Base-by-base conservation (phyloP, 2,329 filamentous ascomycete genomes). In the Claviceps africana region DNA sequence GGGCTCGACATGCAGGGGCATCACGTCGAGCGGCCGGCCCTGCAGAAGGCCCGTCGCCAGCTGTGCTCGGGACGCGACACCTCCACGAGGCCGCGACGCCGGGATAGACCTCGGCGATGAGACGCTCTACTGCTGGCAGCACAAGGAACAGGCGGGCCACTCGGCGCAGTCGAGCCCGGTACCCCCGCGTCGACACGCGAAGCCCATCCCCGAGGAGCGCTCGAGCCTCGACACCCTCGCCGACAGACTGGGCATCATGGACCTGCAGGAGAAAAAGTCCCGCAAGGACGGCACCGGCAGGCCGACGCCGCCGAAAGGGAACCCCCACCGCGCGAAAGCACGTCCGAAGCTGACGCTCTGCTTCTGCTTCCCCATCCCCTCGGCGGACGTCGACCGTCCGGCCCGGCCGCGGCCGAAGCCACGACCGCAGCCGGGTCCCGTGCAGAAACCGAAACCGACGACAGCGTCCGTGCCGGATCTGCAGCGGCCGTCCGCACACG, bases 71-170 rank as follows among this genome's bases (percentile, higher is more conserved):
- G 19, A 50, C 40, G 39, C 50, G 51, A 51, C 48, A 49, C 50
- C 53, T 37, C 56, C 61, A 6, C 51, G 55, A 60, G 54, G 50
- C 64, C 62, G 60, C 55, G 58, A 54, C 59, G 55, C 55, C 22
- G 59, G 55, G 6, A 69, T 72, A 51, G 75, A 81, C 55, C 74
- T 77, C 2, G 69, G 72, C 53, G 75, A 79, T 47, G 76, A 81
- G 55, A 73, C 70, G n/a, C 77, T 83, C 48, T 96, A 89, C 70
- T 97, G 91, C 73, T 95, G 87, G 85, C 89, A 96, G 66, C 93
- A 98, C 71, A 90, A 87, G 64, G 88, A 93, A 53, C 93, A 98
- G 67, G 88, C 88, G 52, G 63, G 65, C 58, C 61, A 65, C 53
- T 73, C 74, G 9, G 65, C 72, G 2, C 65, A 65, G 45, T 73